Percentiles rank a stretch among this genome's conserved stretches.
Evolutionary conservation across 2,329 filamentous ascomycete species (phyloP).

Genomic region (Neophaeococcomyces mojaviensis): DNA sequence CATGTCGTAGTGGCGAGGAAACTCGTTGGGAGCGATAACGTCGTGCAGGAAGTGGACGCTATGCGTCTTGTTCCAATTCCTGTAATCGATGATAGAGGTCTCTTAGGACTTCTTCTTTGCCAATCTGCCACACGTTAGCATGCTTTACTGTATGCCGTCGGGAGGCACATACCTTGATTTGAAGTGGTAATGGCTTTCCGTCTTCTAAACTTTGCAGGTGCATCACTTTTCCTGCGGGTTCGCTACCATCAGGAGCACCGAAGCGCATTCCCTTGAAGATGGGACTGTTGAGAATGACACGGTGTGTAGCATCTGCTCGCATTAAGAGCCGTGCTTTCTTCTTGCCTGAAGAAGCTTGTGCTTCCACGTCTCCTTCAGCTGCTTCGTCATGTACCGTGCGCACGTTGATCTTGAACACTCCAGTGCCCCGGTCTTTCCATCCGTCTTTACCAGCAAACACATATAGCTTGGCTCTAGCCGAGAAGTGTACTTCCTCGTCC

Average conservation of each 20-base stretch:
- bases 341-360: constrained; percentile 35
- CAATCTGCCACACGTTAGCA: constrained; percentile 24
- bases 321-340: constrained; percentile 66
- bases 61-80: constrained; percentile 6
- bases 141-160: not conserved
- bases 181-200: constrained; percentile 44
- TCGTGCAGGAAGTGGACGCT: not conserved
- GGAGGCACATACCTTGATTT: constrained; percentile 46
- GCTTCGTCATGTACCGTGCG: constrained; percentile 38
- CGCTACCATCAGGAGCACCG: constrained; percentile 54
- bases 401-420: constrained; percentile 32
- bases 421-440: constrained; percentile 64
- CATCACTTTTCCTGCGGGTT: constrained; percentile 63
- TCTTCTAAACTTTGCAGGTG: constrained; percentile 54
- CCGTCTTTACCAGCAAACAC: constrained; percentile 59
- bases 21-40: too few relatives aligned
- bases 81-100: constrained; percentile 35
- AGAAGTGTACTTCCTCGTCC: constrained; percentile 66
- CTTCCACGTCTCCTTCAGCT: constrained; percentile 24
- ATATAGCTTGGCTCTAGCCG: constrained; percentile 77
- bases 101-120: constrained; percentile 38
- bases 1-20: too few relatives aligned
- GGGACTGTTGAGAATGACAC: constrained; percentile 78
- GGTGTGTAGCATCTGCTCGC: constrained; percentile 81
- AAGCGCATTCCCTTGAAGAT: constrained; percentile 73